A percentile compares a stretch with the other conserved stretches of the same genome.
These are phyloP conservation scores for Setaria viridis DNA, from an alignment of 202 grass and related monocot genomes.

Conservation along the genomic window DNA sequence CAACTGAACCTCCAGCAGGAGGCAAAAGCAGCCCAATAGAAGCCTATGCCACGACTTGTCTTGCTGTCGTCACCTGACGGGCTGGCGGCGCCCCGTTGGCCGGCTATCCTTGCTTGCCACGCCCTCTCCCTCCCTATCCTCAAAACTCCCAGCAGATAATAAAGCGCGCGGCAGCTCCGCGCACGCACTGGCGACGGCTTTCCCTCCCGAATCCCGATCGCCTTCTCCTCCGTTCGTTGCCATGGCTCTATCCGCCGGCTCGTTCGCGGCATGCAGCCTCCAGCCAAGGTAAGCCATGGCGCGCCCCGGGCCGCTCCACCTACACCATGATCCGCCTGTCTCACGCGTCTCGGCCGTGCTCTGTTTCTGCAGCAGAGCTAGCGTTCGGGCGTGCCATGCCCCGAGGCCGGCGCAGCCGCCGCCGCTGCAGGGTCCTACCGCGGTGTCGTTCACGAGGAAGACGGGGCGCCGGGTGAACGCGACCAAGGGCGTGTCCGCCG, in stretches of 20 bases:
- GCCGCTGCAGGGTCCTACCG: background rate
- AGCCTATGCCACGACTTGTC: background rate
- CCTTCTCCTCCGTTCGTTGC: background rate
- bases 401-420: slow-evolving; percentile 12
- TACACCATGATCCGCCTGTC: no score
- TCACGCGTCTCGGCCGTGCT: background rate
- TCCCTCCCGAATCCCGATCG: no score
- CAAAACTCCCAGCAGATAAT: slow-evolving; percentile 44
- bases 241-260: slow-evolving; percentile 66
- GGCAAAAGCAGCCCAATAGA: background rate
- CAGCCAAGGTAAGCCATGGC: slow-evolving; percentile 55
- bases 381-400: slow-evolving; percentile 9
- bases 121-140: slow-evolving; percentile 53
- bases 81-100: slow-evolving; percentile 13
- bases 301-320: no score
- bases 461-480: slow-evolving; percentile 43
- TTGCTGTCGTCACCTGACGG: no score
- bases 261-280: slow-evolving; percentile 55
- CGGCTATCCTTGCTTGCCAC: background rate
- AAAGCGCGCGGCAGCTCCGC: background rate
- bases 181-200: background rate
- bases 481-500: slow-evolving; percentile 77
- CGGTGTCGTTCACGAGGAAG: background rate
- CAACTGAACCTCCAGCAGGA: background rate
- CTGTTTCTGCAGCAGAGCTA: background rate